These are phyloP conservation scores for Pseudofabraea citricarpa DNA, from an alignment of 2,329 filamentous ascomycete species.

Conservation along the genomic window DNA sequence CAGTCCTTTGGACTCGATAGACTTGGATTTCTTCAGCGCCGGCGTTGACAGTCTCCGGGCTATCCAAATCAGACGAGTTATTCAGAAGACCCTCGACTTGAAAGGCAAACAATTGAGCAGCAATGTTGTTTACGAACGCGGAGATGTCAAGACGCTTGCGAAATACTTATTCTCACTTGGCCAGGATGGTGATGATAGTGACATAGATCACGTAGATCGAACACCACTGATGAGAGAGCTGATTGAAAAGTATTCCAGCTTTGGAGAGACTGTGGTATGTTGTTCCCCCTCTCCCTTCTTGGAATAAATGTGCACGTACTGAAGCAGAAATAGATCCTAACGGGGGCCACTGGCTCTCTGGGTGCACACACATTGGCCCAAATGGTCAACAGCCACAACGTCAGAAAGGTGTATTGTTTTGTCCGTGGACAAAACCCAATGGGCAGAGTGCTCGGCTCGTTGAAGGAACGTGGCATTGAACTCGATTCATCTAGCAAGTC, in stretches of 20 bases:
- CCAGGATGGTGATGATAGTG: no score
- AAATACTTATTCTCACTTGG: conserved; percentile 34
- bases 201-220: no score
- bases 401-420: conserved; percentile 48
- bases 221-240: conserved; percentile 38
- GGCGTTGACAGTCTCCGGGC: conserved; percentile 57
- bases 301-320: conserved; percentile 9
- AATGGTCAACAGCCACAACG: conserved; percentile 49
- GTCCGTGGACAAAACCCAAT: conserved; percentile 36
- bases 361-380: conserved; percentile 56
- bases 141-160: conserved; percentile 41
- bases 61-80: conserved; percentile 47
- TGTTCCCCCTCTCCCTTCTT: conserved; percentile 12
- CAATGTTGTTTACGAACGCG: conserved; percentile 56
- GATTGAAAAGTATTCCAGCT: conserved; percentile 38
- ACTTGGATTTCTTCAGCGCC: conserved; percentile 52
- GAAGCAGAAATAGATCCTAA: conserved; percentile 41
- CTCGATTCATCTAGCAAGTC: conserved; percentile 26
- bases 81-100: conserved; percentile 46
- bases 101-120: conserved; percentile 41
- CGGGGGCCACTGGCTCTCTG: conserved; percentile 61
- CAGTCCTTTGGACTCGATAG: no score
- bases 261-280: conserved; percentile 16
- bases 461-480: conserved; percentile 29
- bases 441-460: conserved; percentile 18